Evolutionary conservation across 495 filamentous ascomycete genomes (phyloP), one percentile per base, ranked within the genome.

Genomic region (Xylaria telfairii): DNA sequence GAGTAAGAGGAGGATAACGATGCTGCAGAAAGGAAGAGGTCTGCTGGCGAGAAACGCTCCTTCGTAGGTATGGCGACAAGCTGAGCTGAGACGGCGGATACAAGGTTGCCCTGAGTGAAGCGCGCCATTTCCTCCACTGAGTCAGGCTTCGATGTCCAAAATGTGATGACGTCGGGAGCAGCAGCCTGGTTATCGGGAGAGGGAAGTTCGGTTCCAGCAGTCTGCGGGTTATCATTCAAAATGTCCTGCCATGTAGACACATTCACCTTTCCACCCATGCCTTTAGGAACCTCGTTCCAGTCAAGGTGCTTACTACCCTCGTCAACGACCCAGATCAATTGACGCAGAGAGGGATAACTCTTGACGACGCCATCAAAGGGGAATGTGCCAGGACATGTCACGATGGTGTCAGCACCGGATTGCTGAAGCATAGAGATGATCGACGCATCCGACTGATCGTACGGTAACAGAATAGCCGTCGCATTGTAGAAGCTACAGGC

Each of bases 261-360:
- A 30, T 91, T 90, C 70, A 95, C 84, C 62, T 84, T 89, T 51
- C 90, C 87, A 34, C 90, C 90, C 49, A 90, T 89, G 19, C 90
- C 90, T 72, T 90, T 88, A 13, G 93, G 93, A 3, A 94, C 89
- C 73, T 93, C 92, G 76, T 94, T 86, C 87, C 89, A 90, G 81
- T 97, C 95, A 87, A 98, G 93, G 76, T 99, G 96, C 71, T 89
- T 88, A 81, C 92, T 98, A 41, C 93, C 93, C 75, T 92, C 85
- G 74, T 98, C 96, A 8, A 96, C 96, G 4, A 98, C 95, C 93
- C 94, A 98, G 68, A 98, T 86, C 17, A 97, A 87, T 66, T 94
- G 89, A 67, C 91, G 90, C 10, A 98, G 83, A 59, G 88, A 86
- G 13, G 88, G 82, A 76, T 92, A 92, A 67, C 82, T 85, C 73